Base-by-base conservation (phyloP, 768 basidiomycete species). In the Pleurotus giganteus region DNA sequence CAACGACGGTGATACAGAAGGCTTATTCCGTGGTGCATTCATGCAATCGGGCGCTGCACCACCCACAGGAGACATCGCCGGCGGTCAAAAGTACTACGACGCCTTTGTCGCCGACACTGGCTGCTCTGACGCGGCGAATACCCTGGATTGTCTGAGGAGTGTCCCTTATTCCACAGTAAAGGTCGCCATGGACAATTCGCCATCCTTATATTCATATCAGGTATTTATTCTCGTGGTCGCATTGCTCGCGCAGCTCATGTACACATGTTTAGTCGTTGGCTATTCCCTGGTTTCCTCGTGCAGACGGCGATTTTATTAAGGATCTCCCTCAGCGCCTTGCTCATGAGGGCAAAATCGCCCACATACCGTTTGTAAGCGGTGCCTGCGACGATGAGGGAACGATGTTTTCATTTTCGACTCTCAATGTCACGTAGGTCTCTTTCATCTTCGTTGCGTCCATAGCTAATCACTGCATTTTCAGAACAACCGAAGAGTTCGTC, bases 11-110 rank as follows among this genome's bases (percentile, higher is more conserved):
- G 57, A 79, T 47, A 68, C 64, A 13, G 76, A 77, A 53, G 74
- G 74, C 0, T 65, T 82, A 2, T 82, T 80, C 69, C 77, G 76
- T 13, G 81, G 69, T 13, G 80, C 64, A 2, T 74, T 80, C 61
- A 78, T 82, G 81, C 65, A 79, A 62, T 79, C 76, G 9, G 79
- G 80, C 3, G 70, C 74, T 0, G 76, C 78, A 1, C 66, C 78
- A 29, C 75, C 78, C 17, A 68, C 74, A 19, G 76, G 75, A 4
- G 73, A 75, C 28, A 68, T 80, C 19, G 71, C 70, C 29, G 61
- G 71, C 41, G 78, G 77, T 2, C 47, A 36, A 50, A 61, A 37
- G n/a, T 45, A 31, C 42, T 70, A 68, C 46, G 66, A 70, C 44
- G 55, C 29, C 13, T 44, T 69, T 21, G 69, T 69, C 3, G 15